Conservation (phyloP, 2,329 filamentous ascomycete genomes). For the Microcyclospora pomicola region DNA sequence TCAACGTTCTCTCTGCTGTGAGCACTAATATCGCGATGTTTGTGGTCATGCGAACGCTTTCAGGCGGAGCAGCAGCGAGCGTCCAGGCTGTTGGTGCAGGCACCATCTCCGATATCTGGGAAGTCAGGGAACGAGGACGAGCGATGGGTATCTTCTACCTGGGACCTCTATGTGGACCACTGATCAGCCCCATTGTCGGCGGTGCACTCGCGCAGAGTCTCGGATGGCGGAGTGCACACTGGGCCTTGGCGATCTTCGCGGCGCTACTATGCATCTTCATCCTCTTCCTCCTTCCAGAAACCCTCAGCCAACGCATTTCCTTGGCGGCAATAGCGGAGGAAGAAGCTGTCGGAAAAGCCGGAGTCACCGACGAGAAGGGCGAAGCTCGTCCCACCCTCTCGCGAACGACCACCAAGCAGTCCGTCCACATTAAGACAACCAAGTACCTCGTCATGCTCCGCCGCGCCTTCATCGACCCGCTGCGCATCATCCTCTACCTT, state of each 20-base stretch:
- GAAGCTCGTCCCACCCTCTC: constrained; percentile 11
- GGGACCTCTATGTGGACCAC: constrained; percentile 59
- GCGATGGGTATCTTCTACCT: constrained; percentile 81
- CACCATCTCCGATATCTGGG: constrained; percentile 72
- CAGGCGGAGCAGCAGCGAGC: constrained; percentile 63
- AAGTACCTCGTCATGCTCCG: constrained; percentile 41
- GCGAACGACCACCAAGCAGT: constrained; percentile 48
- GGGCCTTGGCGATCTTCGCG: constrained; percentile 62
- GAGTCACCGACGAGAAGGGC: constrained; percentile 11
- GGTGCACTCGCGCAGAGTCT: constrained; percentile 55
- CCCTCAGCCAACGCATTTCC: constrained; percentile 29
- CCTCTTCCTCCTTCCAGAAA: constrained; percentile 52
- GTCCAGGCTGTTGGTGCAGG: constrained; percentile 75
- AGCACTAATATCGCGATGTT: constrained; percentile 61
- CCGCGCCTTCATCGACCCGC: constrained; percentile 55
- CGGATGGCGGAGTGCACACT: constrained; percentile 65
- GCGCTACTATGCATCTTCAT: constrained; percentile 42
- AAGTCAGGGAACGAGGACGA: constrained; percentile 52
- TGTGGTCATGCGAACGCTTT: constrained; percentile 59
- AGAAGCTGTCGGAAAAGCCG: constrained; percentile 17
- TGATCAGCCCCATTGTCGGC: constrained; percentile 64
- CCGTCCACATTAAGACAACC: constrained; percentile 44
- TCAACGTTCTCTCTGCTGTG: constrained; percentile 54
- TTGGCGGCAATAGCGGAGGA: constrained; percentile 19
- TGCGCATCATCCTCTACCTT: constrained; percentile 56